A percentile compares a stretch with the other conserved stretches of the same genome.
These are phyloP conservation scores for Epichloe amarillans DNA, from an alignment of 2,329 filamentous ascomycete genomes.

Conservation along the genomic window DNA sequence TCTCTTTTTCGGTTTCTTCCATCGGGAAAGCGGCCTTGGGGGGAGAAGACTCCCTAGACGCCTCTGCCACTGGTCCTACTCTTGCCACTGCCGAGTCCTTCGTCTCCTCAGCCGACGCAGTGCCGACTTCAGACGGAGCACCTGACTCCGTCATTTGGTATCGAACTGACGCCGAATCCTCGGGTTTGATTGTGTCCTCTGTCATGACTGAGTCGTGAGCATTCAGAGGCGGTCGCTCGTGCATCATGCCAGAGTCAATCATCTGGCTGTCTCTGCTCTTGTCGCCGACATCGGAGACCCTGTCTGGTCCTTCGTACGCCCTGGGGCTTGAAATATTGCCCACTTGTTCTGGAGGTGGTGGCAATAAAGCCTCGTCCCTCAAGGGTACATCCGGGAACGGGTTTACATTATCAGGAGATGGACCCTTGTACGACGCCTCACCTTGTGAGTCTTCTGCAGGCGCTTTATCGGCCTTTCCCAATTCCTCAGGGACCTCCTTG, in stretches of 20 bases:
- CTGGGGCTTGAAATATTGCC: conserved; percentile 25
- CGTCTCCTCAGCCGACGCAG: conserved; percentile 11
- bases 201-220: conserved; percentile 22
- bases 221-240: conserved; percentile 12
- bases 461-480: not conserved
- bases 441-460: conserved; percentile 5
- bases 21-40: conserved; percentile 11
- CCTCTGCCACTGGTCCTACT: conserved; percentile 2
- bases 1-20: not conserved
- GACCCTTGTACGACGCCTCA: not conserved
- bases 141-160: conserved; percentile 17
- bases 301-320: conserved; percentile 14
- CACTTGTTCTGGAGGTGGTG: conserved; percentile 26
- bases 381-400: not conserved
- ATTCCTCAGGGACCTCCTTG: not conserved
- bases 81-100: conserved; percentile 7
- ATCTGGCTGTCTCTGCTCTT: conserved; percentile 15
- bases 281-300: conserved; percentile 13
- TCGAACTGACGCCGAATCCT: conserved; percentile 23
- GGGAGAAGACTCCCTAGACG: conserved; percentile 1
- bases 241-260: conserved; percentile 9
- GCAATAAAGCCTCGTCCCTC: conserved; percentile 15
- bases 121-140: conserved; percentile 16
- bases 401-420: not conserved
- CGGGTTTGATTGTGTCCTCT: conserved; percentile 24